These are phyloP conservation scores for Polytrichum formosum DNA, from an alignment of 225 moss, liverwort and hornwort genomes.

Conservation along the genomic window DNA sequence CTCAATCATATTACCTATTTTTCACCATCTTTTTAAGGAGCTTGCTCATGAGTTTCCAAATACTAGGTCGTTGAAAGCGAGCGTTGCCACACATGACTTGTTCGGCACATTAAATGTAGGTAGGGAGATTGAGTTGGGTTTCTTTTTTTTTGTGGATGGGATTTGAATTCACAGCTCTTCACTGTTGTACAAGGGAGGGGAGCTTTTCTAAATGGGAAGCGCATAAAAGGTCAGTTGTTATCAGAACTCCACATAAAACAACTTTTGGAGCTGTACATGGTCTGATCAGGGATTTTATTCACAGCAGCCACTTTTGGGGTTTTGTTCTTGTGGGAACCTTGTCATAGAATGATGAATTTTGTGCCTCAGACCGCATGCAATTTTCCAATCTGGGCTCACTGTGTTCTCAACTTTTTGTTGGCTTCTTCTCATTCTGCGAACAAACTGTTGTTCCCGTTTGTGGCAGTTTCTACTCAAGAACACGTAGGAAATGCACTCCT, in stretches of 20 bases:
- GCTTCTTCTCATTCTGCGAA: too few species aligned
- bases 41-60: not conserved
- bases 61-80: not conserved
- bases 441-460: not conserved
- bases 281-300: not conserved
- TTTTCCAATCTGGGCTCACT: not conserved
- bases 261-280: not conserved
- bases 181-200: slow-evolving; percentile 77
- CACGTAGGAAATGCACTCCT: slow-evolving; percentile 74
- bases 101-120: not conserved
- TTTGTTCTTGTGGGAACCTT: too few species aligned
- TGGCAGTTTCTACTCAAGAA: slow-evolving; percentile 56
- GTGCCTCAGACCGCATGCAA: too few species aligned
- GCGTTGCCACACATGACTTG: not conserved
- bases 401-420: too few species aligned
- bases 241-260: not conserved
- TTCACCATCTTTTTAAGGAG: not conserved
- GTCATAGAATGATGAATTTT: too few species aligned
- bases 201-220: slow-evolving; percentile 79
- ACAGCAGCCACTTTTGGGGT: too few species aligned
- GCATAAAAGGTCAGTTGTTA: too few species aligned
- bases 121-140: slow-evolving; percentile 16
- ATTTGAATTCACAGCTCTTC: slow-evolving; percentile 55
- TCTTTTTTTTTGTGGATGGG: slow-evolving; percentile 7
- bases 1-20: not conserved